Evolutionary conservation across 2,329 filamentous ascomycete species (phyloP), one percentile per base, ranked within the genome.

Genomic region (Ciborinia camelliae): DNA sequence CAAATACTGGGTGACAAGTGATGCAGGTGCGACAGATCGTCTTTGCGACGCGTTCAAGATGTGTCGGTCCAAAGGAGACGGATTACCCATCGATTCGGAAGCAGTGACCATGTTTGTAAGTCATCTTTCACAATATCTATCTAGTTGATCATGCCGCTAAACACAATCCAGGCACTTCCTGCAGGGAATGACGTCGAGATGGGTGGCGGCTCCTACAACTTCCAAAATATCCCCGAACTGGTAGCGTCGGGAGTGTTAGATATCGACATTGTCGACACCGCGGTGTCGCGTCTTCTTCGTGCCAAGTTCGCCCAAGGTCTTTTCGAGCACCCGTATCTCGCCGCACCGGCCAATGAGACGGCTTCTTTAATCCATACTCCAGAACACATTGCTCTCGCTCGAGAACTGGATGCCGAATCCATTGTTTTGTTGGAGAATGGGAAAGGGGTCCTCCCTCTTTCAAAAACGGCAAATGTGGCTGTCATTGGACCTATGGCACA

Each of bases 351-450:
- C 10, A 80, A 82, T 6, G 73, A 88, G 69, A 84, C 85, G 68
- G 76, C 79, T 15, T 79, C 82, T 35, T 79, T 86, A 37, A 86
- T 91, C 67, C 85, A 91, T 71, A 89, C 84, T 1, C 84, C 81
- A 0, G 83, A 90, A 66, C 90, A 94, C 73, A 83, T 88, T 39
- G 78, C 81, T 10, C 76, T 95, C 0, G 91, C 91, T 3, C 86
- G 91, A 30, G 79, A 87, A 63, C 83, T 97, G 28, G 92, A 91
- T 7, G 88, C 87, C 0, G 91, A 96, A 73, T 91, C 90, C 18
- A 90, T 89, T 15, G 89, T 93, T 0, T 75, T 96, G 62, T 81
- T 97, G 47, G 96, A 96, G 78, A 97, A 97, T 68, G 79, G 82
- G 6, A 81, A 84, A 43, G 77, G 80, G 23, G 77, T 90, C 3